Conservation (phyloP, 169 alveolate species). For the Plasmodium adleri region DNA sequence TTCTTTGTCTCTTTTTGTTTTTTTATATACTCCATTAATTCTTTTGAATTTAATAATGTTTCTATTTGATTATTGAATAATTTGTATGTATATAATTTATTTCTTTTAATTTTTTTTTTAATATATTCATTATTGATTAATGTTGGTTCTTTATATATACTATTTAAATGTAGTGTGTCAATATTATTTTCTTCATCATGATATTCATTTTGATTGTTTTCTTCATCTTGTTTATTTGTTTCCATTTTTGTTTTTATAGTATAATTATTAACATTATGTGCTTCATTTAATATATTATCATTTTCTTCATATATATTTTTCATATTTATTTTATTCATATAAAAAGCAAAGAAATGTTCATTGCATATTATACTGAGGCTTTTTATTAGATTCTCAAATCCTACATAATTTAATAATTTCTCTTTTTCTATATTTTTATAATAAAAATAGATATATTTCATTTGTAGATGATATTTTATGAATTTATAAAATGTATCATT, state of each 20-base stretch:
- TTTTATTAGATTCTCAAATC: conserved; percentile 32
- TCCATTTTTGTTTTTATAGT: neutral
- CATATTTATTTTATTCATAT: conserved; percentile 47
- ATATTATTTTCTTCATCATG: neutral
- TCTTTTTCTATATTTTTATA: conserved; percentile 1
- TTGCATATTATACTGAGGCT: conserved; percentile 37
- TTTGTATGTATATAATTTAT: conserved; percentile 55
- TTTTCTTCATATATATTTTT: conserved; percentile 9
- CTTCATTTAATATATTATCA: neutral
- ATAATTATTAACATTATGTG: neutral
- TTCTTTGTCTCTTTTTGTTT: conserved; percentile 44
- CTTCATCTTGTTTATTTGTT: neutral
- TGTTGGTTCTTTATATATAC: conserved; percentile 24
- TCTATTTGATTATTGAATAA: conserved; percentile 56
- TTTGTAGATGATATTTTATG: neutral
- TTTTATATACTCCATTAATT: conserved; percentile 44
- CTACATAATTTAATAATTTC: conserved; percentile 3
- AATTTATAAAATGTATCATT: neutral
- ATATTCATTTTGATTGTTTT: too few relatives aligned
- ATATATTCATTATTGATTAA: conserved; percentile 69
- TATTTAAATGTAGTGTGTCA: neutral
- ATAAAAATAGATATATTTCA: conserved; percentile 3
- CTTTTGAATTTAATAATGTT: conserved; percentile 36
- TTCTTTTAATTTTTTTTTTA: conserved; percentile 65
- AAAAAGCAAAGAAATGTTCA: conserved; percentile 37